These are phyloP conservation scores for Gamsiella multidivaricata DNA, from an alignment of 192 early-diverging fungal genomes.

Conservation along the genomic window DNA sequence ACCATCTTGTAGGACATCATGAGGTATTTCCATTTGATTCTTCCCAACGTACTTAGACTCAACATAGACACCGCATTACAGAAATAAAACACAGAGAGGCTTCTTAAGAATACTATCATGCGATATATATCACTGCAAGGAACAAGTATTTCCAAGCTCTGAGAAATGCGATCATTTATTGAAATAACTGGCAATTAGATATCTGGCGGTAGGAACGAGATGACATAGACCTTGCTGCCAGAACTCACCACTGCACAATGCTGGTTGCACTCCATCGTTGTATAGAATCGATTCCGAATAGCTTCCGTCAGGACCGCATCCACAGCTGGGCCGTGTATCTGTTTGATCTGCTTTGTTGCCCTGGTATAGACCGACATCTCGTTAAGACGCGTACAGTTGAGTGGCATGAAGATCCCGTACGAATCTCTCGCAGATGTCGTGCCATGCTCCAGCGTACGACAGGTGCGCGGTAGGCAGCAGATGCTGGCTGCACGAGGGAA, in stretches of 20 bases:
- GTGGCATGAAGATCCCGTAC: slow-evolving; percentile 38
- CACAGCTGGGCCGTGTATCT: slow-evolving; percentile 39
- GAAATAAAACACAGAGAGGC: too few relatives aligned
- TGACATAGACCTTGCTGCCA: slow-evolving; percentile 39
- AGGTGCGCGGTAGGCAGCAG: slow-evolving; percentile 37
- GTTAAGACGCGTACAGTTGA: slow-evolving; percentile 30
- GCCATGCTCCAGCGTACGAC: slow-evolving; percentile 33
- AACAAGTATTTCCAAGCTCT: too few relatives aligned
- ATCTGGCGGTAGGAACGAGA: slow-evolving; percentile 37
- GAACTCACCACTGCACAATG: slow-evolving; percentile 50
- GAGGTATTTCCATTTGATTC: too few relatives aligned
- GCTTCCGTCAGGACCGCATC: slow-evolving; percentile 21
- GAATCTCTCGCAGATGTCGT: slow-evolving; percentile 49
- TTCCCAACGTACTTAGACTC: too few relatives aligned
- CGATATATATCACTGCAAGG: too few relatives aligned
- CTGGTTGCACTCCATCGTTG: slow-evolving; percentile 51
- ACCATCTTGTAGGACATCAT: slow-evolving; percentile 28
- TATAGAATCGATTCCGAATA: slow-evolving; percentile 39
- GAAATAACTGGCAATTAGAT: not conserved
- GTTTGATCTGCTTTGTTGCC: slow-evolving; percentile 31
- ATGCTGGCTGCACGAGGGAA: slow-evolving; percentile 41
- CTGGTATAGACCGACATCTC: slow-evolving; percentile 48
- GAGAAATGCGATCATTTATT: too few relatives aligned
- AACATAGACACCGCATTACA: too few relatives aligned
- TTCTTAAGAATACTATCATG: too few relatives aligned